Percentiles rank a stretch among this genome's conserved stretches.
Evolutionary conservation across 352 stramenopile species (phyloP).

Genomic region (Phytophthora cactorum): DNA sequence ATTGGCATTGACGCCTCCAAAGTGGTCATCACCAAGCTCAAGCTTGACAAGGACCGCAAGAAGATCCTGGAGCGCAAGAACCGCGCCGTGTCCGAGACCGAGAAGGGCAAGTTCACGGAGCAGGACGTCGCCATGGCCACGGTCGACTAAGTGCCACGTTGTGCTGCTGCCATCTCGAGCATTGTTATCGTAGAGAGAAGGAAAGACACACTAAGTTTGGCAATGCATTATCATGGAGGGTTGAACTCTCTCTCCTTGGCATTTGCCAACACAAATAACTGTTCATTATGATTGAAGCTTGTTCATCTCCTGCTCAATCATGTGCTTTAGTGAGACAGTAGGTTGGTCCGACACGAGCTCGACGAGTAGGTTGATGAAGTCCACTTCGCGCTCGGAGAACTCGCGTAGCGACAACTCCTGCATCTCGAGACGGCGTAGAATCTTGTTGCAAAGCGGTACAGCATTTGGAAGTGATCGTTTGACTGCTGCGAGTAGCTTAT

Average conservation of each 20-base stretch:
- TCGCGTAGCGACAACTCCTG: constrained; percentile 79
- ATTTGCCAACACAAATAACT: constrained; percentile 24
- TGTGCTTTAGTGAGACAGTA: constrained; percentile 59
- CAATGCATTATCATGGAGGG: constrained; percentile 32
- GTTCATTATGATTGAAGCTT: constrained; percentile 44
- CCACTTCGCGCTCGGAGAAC: constrained; percentile 75
- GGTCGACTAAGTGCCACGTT: constrained; percentile 80
- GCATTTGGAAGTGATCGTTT: constrained; percentile 73
- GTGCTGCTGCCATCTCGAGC: constrained; percentile 27
- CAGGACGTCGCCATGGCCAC: constrained; percentile 87
- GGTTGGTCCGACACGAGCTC: constrained; percentile 81
- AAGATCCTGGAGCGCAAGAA: constrained; percentile 99
- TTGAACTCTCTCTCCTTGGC: constrained; percentile 19
- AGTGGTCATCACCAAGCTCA: constrained; percentile 99
- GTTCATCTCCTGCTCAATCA: constrained; percentile 75
- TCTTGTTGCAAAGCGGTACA: constrained; percentile 71
- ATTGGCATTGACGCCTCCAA: constrained; percentile 99
- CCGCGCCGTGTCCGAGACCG: constrained; percentile 75
- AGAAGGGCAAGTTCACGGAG: constrained; percentile 93
- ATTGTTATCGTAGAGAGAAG: constrained; percentile 52
- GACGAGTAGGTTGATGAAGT: constrained; percentile 84
- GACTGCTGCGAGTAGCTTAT: constrained; percentile 60
- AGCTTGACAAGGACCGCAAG: constrained; percentile 99
- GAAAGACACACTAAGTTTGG: constrained; percentile 43
- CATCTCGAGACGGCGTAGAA: constrained; percentile 69